phyloP scores from a whole-genome alignment of 2,329 filamentous ascomycete genomes.

The Penicillium sp. region DNA sequence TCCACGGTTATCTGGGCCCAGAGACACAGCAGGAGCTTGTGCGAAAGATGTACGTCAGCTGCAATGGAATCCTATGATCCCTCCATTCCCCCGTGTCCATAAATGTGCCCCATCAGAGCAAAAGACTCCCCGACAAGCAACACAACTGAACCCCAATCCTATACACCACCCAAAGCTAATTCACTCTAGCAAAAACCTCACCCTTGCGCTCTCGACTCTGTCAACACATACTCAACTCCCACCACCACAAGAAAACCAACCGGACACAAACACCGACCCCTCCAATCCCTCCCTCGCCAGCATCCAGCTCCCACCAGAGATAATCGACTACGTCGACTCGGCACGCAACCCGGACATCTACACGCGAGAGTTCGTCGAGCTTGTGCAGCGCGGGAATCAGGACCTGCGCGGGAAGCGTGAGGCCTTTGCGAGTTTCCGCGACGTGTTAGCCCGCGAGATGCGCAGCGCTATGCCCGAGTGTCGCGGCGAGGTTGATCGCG shows the following conservation, averaged over 20 bases:
- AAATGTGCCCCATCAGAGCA: neutral
- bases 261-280: slow-evolving; percentile 31
- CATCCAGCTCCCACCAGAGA: slow-evolving; percentile 58
- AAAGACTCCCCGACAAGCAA: neutral
- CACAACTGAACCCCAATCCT: neutral
- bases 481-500: slow-evolving; percentile 51
- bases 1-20: slow-evolving; percentile 58
- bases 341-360: slow-evolving; percentile 66
- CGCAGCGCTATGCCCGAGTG: slow-evolving; percentile 58
- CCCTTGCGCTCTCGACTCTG: slow-evolving; percentile 54
- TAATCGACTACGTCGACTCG: slow-evolving; percentile 61
- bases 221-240: slow-evolving; percentile 39
- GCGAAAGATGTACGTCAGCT: slow-evolving; percentile 52
- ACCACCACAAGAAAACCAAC: slow-evolving; percentile 9
- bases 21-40: slow-evolving; percentile 58
- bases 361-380: slow-evolving; percentile 64
- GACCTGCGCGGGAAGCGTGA: slow-evolving; percentile 60
- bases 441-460: slow-evolving; percentile 59
- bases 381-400: slow-evolving; percentile 62
- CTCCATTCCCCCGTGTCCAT: neutral
- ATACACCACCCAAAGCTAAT: slow-evolving; percentile 4
- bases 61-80: neutral
- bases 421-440: slow-evolving; percentile 58
- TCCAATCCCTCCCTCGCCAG: slow-evolving; percentile 47
- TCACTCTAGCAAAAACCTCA: slow-evolving; percentile 48